Conservation (phyloP, 179 eudicot genomes). For the Corrigiola litoralis region DNA sequence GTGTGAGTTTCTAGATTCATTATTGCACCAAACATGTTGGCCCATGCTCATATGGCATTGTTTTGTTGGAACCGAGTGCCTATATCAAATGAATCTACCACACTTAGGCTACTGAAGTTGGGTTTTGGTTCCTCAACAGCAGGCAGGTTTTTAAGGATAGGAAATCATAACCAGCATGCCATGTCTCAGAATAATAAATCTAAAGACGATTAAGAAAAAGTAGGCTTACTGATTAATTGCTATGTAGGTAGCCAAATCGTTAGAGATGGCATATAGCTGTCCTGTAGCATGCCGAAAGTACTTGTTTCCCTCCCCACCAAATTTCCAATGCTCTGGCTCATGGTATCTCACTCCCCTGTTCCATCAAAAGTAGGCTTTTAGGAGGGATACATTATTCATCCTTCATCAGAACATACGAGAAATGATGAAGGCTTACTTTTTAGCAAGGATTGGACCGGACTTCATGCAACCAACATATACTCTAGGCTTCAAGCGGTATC, state of each 20-base stretch:
- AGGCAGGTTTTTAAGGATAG: no score
- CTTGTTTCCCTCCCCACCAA: conserved; percentile 86
- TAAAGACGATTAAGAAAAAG: background rate
- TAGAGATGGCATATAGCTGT: conserved; percentile 77
- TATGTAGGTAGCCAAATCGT: conserved; percentile 72
- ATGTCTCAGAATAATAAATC: background rate
- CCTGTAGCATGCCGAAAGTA: conserved; percentile 92
- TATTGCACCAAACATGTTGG: no score
- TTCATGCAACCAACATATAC: conserved; percentile 87
- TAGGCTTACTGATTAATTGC: conserved; percentile 61
- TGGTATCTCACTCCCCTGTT: conserved; percentile 78
- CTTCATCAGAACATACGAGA: background rate
- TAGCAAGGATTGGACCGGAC: conserved; percentile 82
- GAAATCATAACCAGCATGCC: no score
- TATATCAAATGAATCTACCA: no score
- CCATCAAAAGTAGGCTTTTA: conserved; percentile 9
- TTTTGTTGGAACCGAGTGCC: no score
- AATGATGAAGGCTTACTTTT: conserved; percentile 43
- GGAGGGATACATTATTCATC: background rate
- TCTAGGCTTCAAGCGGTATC: conserved; percentile 56
- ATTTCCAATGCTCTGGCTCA: conserved; percentile 89
- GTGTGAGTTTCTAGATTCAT: no score
- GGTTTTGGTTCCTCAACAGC: no score
- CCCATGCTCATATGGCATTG: no score
- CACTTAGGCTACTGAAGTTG: no score